Percentiles rank a stretch among this genome's conserved stretches.
These are phyloP conservation scores for Fonsecaea pugnacius DNA, from an alignment of 2,329 filamentous ascomycete species.

Conservation along the genomic window DNA sequence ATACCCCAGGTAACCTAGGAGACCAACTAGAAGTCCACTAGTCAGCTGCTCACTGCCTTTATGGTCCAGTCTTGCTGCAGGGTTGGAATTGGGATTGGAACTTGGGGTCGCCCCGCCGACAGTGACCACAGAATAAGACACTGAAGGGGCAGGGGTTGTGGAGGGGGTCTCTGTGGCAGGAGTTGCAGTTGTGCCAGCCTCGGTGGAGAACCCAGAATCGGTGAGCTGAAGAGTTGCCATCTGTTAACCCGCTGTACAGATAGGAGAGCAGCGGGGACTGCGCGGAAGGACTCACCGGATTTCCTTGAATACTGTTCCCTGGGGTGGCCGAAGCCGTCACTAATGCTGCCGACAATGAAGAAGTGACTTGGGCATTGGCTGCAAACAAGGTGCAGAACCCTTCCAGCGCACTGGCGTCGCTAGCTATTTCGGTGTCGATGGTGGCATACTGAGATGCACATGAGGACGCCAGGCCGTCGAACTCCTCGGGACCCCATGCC, in stretches of 20 bases:
- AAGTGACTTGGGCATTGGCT: background rate
- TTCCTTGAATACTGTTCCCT: background rate
- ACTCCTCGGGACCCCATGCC: slow-evolving; percentile 12
- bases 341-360: background rate
- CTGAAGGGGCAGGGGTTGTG: background rate
- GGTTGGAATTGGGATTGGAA: background rate
- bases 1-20: background rate
- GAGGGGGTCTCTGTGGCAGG: background rate
- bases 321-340: background rate
- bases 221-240: background rate
- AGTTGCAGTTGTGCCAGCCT: background rate
- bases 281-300: background rate
- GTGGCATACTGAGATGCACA: slow-evolving; percentile 19
- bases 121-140: background rate
- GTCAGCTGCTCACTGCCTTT: background rate
- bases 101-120: background rate
- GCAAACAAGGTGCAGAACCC: slow-evolving; percentile 9
- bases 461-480: slow-evolving; percentile 5
- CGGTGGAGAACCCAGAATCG: background rate
- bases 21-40: background rate
- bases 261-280: background rate
- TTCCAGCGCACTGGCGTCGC: slow-evolving; percentile 16
- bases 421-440: slow-evolving; percentile 8
- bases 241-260: background rate
- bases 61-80: background rate